phyloP scores from a whole-genome alignment of 192 early-diverging fungal genomes.

The Coemansia reversa region DNA sequence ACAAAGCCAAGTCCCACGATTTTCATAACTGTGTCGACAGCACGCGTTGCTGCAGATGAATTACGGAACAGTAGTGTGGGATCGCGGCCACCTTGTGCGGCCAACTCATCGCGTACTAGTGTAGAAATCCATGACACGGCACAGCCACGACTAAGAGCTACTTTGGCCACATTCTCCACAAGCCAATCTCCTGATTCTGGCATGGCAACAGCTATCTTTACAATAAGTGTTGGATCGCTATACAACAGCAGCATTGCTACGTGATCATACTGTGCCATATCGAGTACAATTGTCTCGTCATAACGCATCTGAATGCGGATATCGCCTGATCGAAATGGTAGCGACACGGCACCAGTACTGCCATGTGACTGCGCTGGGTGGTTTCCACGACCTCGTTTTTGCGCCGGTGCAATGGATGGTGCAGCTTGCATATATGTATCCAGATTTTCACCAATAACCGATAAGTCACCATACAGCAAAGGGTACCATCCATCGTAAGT shows the following conservation, averaged over 20 bases:
- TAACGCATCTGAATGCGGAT: slow-evolving; percentile 47
- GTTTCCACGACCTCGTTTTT: slow-evolving; percentile 6
- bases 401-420: slow-evolving; percentile 14
- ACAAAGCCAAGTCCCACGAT: slow-evolving; percentile 61
- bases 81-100: slow-evolving; percentile 28
- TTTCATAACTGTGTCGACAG: slow-evolving; percentile 71
- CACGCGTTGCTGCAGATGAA: slow-evolving; percentile 65
- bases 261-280: slow-evolving; percentile 20
- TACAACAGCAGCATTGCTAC: slow-evolving; percentile 25
- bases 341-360: slow-evolving; percentile 2
- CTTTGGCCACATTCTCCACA: slow-evolving; percentile 44
- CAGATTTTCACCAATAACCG: slow-evolving; percentile 6
- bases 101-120: slow-evolving; percentile 43
- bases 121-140: slow-evolving; percentile 36
- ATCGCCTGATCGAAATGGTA: slow-evolving; percentile 49
- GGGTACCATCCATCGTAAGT: slow-evolving; percentile 55
- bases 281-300: slow-evolving; percentile 44
- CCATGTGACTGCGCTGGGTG: not conserved
- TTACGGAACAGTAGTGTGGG: slow-evolving; percentile 57
- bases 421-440: slow-evolving; percentile 26
- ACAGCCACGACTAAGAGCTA: slow-evolving; percentile 23
- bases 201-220: slow-evolving; percentile 24
- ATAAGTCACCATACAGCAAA: slow-evolving; percentile 30
- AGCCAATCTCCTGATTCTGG: slow-evolving; percentile 50
- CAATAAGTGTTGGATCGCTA: slow-evolving; percentile 31